Evolutionary conservation across 176 grass and related monocot species (phyloP).

Genomic region (barley (Hordeum vulgare)): MorexV3_pseudomolecules_assembly NC_058524.1:26793980-26794479

Average conservation of each 20-base stretch:
- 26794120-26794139: conserved; percentile 5
- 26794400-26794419: not conserved
- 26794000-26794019: too few species aligned
- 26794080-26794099: not conserved
- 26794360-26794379: conserved; percentile 76
- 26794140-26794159: conserved; percentile 39
- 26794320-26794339: conserved; percentile 45
- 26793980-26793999: too few species aligned
- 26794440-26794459: not conserved
- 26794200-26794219: not conserved
- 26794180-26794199: not conserved
- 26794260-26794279: conserved; percentile 50
- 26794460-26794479: not conserved
- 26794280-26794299: conserved; percentile 65
- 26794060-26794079: not conserved
- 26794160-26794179: conserved; percentile 55
- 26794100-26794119: not conserved
- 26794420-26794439: not conserved
- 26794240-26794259: not conserved
- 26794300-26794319: conserved; percentile 58
- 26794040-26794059: not conserved
- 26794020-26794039: too few species aligned
- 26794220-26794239: not conserved
- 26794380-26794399: not conserved
- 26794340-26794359: conserved; percentile 76